A percentile compares a stretch with the other conserved stretches of the same genome.
These are phyloP conservation scores for Noccaea bulbosa DNA, from an alignment of 345 rosid genomes.

Conservation along the genomic window DNA sequence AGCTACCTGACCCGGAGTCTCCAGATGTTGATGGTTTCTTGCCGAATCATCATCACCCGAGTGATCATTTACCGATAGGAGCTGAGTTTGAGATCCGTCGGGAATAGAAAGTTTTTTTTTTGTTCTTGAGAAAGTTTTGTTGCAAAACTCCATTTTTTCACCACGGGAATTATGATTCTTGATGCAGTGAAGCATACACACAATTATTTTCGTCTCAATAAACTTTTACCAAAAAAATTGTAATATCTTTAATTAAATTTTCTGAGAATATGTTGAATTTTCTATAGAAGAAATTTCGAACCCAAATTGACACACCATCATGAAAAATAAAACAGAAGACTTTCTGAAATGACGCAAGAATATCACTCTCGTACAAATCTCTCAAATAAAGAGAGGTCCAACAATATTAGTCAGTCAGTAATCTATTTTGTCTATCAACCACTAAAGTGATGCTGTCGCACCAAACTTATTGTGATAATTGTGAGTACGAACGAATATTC, in stretches of 20 bases:
- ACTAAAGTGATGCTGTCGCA: slow-evolving; percentile 29
- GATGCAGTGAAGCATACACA: slow-evolving; percentile 17
- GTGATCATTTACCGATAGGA: slow-evolving; percentile 94
- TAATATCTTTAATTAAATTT: neutral
- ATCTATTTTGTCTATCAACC: slow-evolving; percentile 29
- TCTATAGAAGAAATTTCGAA: neutral
- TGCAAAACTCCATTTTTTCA: slow-evolving; percentile 16
- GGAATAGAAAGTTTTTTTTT: slow-evolving; percentile 39
- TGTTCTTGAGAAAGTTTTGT: slow-evolving; percentile 16
- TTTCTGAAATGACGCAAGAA: too few relatives aligned
- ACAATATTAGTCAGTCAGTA: slow-evolving; percentile 11
- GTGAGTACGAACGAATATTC: slow-evolving; percentile 42
- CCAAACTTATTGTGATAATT: slow-evolving; percentile 30
- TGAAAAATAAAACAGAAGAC: too few relatives aligned
- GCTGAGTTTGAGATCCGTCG: slow-evolving; percentile 68
- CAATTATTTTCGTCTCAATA: neutral
- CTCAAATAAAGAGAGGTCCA: slow-evolving; percentile 29
- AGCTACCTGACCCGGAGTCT: slow-evolving; percentile 63
- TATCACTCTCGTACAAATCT: slow-evolving; percentile 13
- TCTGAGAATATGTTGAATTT: neutral
- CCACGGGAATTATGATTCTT: neutral
- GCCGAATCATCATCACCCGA: slow-evolving; percentile 85
- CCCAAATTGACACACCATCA: too few relatives aligned
- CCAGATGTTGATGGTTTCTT: slow-evolving; percentile 67
- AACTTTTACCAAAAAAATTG: neutral